Evolutionary conservation across 169 alveolate species (phyloP).

Genomic region (Miamiensis avidus): DNA sequence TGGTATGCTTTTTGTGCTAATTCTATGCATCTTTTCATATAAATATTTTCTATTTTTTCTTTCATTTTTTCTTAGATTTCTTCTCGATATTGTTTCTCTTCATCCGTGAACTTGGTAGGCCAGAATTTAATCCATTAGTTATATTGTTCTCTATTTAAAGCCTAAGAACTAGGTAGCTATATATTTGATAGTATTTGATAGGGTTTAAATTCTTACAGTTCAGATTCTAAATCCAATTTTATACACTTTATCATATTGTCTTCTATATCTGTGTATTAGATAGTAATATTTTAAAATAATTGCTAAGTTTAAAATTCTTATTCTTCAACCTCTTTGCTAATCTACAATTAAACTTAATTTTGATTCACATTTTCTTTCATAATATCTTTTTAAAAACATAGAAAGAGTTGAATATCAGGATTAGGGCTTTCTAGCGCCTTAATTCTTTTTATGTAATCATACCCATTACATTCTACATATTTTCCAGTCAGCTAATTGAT

Average conservation of each 20-base stretch:
- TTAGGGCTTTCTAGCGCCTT: neutral
- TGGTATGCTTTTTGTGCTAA: neutral
- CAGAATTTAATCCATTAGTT: neutral
- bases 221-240: no score
- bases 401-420: neutral
- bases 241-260: no score
- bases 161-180: neutral
- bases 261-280: no score
- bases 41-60: no score
- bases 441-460: neutral
- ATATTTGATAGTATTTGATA: no score
- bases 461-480: no score
- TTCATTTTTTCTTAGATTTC: neutral
- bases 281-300: no score
- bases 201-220: neutral
- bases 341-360: no score
- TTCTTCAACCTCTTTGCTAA: neutral
- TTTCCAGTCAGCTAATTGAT: neutral
- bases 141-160: neutral
- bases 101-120: neutral
- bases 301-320: neutral
- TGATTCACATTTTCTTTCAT: neutral
- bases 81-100: neutral
- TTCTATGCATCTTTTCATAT: no score
- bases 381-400: neutral